A percentile compares a stretch with the other conserved stretches of the same genome.
These are phyloP conservation scores for Xylariaceae sp. DNA, from an alignment of 2,329 filamentous ascomycete species.

Conservation along the genomic window DNA sequence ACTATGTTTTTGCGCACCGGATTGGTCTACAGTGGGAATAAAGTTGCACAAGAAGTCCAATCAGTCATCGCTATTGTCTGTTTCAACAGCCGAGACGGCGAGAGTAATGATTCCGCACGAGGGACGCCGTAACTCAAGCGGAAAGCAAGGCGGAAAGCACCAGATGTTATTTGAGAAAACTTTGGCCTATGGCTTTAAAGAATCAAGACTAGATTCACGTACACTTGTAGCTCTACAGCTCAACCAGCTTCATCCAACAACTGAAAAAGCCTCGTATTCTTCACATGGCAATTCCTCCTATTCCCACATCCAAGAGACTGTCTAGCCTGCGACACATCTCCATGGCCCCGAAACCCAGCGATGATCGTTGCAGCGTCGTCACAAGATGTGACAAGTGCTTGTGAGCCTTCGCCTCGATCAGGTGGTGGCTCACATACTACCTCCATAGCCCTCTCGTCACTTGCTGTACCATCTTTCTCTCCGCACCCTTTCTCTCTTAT, in stretches of 20 bases:
- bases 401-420: background rate
- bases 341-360: constrained; percentile 24
- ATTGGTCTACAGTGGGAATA: no score
- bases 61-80: no score
- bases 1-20: no score
- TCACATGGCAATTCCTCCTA: constrained; percentile 26
- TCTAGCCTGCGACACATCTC: constrained; percentile 18
- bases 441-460: background rate
- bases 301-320: constrained; percentile 23
- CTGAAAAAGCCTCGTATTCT: constrained; percentile 32
- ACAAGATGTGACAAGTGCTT: constrained; percentile 25
- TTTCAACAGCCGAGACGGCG: no score
- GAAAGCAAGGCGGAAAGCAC: no score
- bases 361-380: constrained; percentile 30
- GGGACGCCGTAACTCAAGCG: no score
- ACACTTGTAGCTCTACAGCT: background rate
- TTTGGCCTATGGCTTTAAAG: no score
- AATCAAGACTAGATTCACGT: no score
- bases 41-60: no score
- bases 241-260: constrained; percentile 28
- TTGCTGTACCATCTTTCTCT: background rate
- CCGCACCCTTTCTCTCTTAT: background rate
- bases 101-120: no score
- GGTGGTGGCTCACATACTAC: background rate
- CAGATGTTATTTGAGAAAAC: no score